These are phyloP conservation scores for Myriosclerotinia duriaeana DNA, from an alignment of 2,329 filamentous ascomycete species.

Conservation along the genomic window DNA sequence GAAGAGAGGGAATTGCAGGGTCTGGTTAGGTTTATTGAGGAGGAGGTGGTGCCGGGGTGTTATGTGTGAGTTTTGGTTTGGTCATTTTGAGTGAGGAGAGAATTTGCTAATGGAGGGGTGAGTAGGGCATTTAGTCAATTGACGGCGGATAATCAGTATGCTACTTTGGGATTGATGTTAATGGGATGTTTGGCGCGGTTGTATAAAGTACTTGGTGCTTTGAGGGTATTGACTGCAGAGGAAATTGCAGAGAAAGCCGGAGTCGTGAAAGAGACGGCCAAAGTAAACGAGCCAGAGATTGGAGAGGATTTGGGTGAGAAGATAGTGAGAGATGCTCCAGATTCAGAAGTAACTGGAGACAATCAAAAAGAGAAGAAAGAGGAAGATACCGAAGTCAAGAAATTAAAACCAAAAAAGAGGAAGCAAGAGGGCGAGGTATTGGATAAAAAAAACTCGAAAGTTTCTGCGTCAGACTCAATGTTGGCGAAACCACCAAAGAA, in stretches of 20 bases:
- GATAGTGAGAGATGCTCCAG: constrained; percentile 34
- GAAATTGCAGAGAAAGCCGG: constrained; percentile 21
- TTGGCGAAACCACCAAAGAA: constrained; percentile 49
- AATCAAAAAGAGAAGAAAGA: background rate
- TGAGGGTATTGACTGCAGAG: constrained; percentile 32
- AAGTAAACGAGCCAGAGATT: constrained; percentile 14
- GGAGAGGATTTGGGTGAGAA: constrained; percentile 39
- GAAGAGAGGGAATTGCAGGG: constrained; percentile 24
- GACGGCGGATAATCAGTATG: constrained; percentile 70
- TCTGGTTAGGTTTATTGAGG: constrained; percentile 45
- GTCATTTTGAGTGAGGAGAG: background rate
- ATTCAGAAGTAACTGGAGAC: constrained; percentile 24
- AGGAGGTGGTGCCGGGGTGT: constrained; percentile 45
- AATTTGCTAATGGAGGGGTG: constrained; percentile 42
- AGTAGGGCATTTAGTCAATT: constrained; percentile 64
- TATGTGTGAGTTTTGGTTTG: constrained; percentile 48
- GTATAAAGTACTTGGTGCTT: constrained; percentile 46
- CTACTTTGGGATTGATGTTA: constrained; percentile 68
- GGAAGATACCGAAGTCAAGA: constrained; percentile 18
- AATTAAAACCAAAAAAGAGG: constrained; percentile 35
- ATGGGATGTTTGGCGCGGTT: constrained; percentile 63
- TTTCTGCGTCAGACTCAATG: constrained; percentile 32
- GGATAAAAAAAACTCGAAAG: constrained; percentile 11
- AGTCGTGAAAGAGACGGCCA: background rate
- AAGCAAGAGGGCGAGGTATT: constrained; percentile 21